These are phyloP conservation scores for Annulohypoxylon maeteangense DNA, from an alignment of 495 filamentous ascomycete species.

Conservation along the genomic window DNA sequence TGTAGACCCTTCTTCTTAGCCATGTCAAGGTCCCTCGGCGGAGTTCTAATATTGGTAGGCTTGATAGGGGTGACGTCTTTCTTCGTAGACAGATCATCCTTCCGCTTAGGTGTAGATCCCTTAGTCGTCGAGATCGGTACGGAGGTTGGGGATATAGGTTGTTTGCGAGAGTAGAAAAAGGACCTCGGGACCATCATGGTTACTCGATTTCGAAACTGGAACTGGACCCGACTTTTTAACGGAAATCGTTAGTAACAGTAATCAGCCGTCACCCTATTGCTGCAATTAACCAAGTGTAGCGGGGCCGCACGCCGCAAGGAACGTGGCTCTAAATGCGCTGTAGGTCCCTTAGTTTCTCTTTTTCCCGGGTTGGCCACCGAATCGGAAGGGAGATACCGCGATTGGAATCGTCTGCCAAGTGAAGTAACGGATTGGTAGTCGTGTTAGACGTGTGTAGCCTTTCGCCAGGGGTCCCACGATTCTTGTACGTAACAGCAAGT, in stretches of 20 bases:
- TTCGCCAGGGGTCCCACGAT: conserved; percentile 46
- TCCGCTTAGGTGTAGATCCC: conserved; percentile 32
- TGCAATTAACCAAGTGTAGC: conserved; percentile 30
- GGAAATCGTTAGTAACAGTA: conserved; percentile 48
- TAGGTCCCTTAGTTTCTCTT: conserved; percentile 12
- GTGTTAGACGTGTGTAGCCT: conserved; percentile 55
- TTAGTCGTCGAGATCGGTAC: conserved; percentile 19
- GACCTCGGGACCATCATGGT: conserved; percentile 56
- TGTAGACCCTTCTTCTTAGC: conserved; percentile 42
- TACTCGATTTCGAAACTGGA: conserved; percentile 33
- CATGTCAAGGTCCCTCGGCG: conserved; percentile 43
- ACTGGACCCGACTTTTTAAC: conserved; percentile 40
- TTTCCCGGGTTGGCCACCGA: conserved; percentile 28
- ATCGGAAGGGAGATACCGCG: conserved; percentile 34
- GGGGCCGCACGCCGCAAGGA: conserved; percentile 27
- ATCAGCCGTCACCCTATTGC: conserved; percentile 44
- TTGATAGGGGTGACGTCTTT: conserved; percentile 22
- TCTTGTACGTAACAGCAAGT: conserved; percentile 43
- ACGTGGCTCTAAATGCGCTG: conserved; percentile 26
- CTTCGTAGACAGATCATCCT: conserved; percentile 47
- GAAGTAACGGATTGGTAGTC: conserved; percentile 44
- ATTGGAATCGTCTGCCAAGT: conserved; percentile 33
- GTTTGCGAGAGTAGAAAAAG: conserved; percentile 48
- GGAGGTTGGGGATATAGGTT: conserved; percentile 24
- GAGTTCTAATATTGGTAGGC: conserved; percentile 22